A percentile compares a stretch with the other conserved stretches of the same genome.
These are phyloP conservation scores for Pseudocercospora pini-densiflorae DNA, from an alignment of 2,329 filamentous ascomycete genomes.

Conservation along the genomic window DNA sequence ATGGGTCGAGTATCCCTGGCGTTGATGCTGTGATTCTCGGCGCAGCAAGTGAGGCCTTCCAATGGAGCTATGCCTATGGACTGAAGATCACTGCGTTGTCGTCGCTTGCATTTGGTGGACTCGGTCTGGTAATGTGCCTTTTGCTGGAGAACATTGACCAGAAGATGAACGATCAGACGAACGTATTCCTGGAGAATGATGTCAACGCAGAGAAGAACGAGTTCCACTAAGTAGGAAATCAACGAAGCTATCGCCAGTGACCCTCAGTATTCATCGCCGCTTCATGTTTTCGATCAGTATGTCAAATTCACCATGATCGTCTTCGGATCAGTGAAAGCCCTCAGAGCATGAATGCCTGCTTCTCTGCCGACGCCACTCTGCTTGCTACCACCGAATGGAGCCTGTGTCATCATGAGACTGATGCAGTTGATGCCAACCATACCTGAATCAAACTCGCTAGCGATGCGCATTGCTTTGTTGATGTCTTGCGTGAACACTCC, in stretches of 20 bases:
- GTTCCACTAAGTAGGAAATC: constrained; percentile 7
- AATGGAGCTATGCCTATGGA: constrained; percentile 23
- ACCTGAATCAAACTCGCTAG: constrained; percentile 61
- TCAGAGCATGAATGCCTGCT: constrained; percentile 48
- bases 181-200: constrained; percentile 26
- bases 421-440: constrained; percentile 42
- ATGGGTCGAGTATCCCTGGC: constrained; percentile 15
- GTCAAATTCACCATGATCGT: constrained; percentile 24
- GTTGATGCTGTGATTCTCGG: constrained; percentile 14
- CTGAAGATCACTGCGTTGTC: constrained; percentile 21
- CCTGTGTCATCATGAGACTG: constrained; percentile 34
- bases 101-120: constrained; percentile 20
- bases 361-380: constrained; percentile 57
- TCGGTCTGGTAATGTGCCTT: constrained; percentile 19
- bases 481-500: constrained; percentile 76
- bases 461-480: constrained; percentile 46
- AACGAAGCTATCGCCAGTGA: not conserved
- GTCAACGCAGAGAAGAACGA: constrained; percentile 22
- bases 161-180: constrained; percentile 24
- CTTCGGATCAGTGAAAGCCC: constrained; percentile 57
- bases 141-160: constrained; percentile 23
- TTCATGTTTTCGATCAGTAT: not conserved
- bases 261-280: not conserved
- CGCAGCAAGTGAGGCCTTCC: constrained; percentile 15
- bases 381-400: constrained; percentile 58